Evolutionary conservation across 2,329 filamentous ascomycete species (phyloP), one percentile per base, ranked within the genome.

Genomic region (Monilinia fructigena): DNA sequence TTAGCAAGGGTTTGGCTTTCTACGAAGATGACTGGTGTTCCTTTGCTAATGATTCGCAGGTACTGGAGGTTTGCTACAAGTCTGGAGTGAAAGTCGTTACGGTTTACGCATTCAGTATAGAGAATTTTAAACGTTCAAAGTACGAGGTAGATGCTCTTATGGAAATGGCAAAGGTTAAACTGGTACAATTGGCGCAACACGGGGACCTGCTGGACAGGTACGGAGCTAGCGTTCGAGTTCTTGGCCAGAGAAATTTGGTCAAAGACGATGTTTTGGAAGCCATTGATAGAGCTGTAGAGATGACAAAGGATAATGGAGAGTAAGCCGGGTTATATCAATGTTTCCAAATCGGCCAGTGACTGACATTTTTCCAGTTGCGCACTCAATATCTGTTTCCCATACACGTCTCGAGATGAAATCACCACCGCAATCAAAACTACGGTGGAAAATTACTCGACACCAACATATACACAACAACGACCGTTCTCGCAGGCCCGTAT

Each of bases 41-140:
- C 35, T 40, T 26, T 67, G 52, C 54, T 75, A 60, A 76, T 54
- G 3, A 35, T 48, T 14, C 7, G 47, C 72, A 91, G 90, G 92
- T 98, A 63, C 88, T 99, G 68, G 95, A 99, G 79, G 91, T 99
- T 65, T 98, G 95, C 83, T 99, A 98, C 83, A 97, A 97, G 77
- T 93, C 91, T 67, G 95, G 95, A 65, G 94, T 99, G 70, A 94
- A 95, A 78, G 92, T 96, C 11, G 94, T 99, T 50, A 98, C 95
- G 4, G 93, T 99, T 70, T 99, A 98, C 78, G 95, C 95, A 20
- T 99, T 99, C 80, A 97, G 92, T 76, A 97, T 99, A 75, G 95
- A 99, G 79, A 99, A 99, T 81, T 99, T 97, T 82, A 97, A 98
- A 78, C 88, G 95, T 7, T 94, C 93, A 28, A 93, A 95, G 78